These are phyloP conservation scores for Cystobasidium sp. DNA, from an alignment of 1,284 basidiomycete species.

Conservation along the genomic window DNA sequence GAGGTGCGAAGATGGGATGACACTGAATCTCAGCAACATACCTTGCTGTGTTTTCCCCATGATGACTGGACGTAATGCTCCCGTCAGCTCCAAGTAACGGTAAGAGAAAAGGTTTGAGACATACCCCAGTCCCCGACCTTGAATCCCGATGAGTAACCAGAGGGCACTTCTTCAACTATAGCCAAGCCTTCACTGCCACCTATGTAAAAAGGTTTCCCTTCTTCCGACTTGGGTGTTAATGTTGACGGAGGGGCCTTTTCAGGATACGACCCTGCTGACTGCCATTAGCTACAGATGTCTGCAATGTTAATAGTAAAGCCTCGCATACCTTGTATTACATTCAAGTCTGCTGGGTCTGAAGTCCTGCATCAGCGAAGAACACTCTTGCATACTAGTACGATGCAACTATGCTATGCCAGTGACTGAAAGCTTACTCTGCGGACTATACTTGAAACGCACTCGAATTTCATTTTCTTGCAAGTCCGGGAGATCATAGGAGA, in stretches of 20 bases:
- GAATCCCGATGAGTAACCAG: conserved; percentile 61
- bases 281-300: conserved; percentile 43
- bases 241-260: conserved; percentile 23
- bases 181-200: conserved; percentile 81
- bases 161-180: conserved; percentile 67
- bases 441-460: conserved; percentile 71
- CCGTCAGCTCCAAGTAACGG: neutral
- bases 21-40: conserved; percentile 10
- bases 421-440: conserved; percentile 61
- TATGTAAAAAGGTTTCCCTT: conserved; percentile 58
- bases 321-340: conserved; percentile 80
- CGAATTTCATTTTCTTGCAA: conserved; percentile 64
- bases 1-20: neutral
- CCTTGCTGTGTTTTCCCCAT: conserved; percentile 66
- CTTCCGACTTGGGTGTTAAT: conserved; percentile 40
- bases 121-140: conserved; percentile 67
- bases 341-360: conserved; percentile 69
- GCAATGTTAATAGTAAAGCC: conserved; percentile 64
- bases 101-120: neutral
- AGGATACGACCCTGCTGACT: conserved; percentile 35
- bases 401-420: too few species aligned
- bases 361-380: neutral
- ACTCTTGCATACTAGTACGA: too few species aligned
- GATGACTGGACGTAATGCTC: conserved; percentile 60
- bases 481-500: conserved; percentile 63